Conservation (phyloP, 208 protist species). For the Naegleria gruberi region DNA sequence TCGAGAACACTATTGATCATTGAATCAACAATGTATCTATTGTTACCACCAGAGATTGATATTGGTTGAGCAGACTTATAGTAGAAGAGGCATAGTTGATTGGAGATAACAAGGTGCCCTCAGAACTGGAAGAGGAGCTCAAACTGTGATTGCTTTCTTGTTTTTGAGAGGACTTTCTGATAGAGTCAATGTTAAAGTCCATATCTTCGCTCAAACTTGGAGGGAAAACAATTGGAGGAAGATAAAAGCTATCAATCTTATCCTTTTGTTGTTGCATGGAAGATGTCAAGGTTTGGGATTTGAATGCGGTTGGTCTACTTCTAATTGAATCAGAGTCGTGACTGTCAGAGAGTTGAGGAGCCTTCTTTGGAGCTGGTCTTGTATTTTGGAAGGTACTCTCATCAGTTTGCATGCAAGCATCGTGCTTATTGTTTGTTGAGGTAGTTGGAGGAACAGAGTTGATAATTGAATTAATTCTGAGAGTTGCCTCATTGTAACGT, state of each 20-base stretch:
- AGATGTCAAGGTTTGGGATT: not conserved
- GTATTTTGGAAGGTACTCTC: not conserved
- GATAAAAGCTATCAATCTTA: not conserved
- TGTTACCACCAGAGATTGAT: too few species aligned
- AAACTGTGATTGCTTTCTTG: too few species aligned
- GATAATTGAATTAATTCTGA: not conserved
- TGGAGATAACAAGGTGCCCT: too few species aligned
- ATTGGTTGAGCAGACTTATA: too few species aligned
- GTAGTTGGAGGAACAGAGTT: not conserved
- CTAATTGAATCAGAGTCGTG: not conserved
- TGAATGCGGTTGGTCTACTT: not conserved
- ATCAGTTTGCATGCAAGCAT: not conserved
- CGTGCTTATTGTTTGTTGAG: not conserved
- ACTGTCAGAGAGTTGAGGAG: not conserved
- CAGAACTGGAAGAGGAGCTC: too few species aligned
- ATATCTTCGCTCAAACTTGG: too few species aligned
- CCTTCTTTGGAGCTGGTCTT: not conserved
- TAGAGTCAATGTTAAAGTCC: too few species aligned
- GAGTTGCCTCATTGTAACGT: not conserved
- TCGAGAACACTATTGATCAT: too few species aligned
- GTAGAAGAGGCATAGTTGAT: too few species aligned
- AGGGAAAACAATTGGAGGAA: not conserved
- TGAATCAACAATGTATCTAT: too few species aligned
- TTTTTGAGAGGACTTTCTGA: too few species aligned
- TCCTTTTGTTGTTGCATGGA: not conserved